A percentile compares a stretch with the other conserved stretches of the same genome.
Evolutionary conservation across 2,329 filamentous ascomycete species (phyloP).

Genomic region (Neopestalotiopsis rosae): DNA sequence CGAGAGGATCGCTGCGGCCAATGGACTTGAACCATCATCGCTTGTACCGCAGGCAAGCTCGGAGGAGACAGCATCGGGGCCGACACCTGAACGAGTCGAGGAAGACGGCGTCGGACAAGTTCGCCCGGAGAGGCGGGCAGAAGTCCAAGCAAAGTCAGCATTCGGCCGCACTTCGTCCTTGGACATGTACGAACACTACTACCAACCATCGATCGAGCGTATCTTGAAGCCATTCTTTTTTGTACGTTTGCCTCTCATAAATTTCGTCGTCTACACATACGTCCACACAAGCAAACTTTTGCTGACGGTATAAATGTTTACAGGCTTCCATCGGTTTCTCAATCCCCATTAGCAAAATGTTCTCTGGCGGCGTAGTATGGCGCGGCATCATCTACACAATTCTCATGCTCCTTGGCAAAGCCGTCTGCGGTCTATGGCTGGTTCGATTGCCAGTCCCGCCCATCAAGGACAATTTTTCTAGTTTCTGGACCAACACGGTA

Average conservation of each 20-base stretch:
- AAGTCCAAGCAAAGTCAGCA: neutral
- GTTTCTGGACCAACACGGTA: conserved; percentile 16
- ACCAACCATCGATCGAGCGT: conserved; percentile 43
- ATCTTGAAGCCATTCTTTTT: conserved; percentile 78
- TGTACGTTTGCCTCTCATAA: conserved; percentile 44
- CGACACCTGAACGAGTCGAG: neutral
- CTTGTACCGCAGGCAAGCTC: neutral
- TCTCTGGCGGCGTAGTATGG: conserved; percentile 69
- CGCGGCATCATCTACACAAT: conserved; percentile 73
- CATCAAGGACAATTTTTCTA: conserved; percentile 12
- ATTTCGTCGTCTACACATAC: neutral
- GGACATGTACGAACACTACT: conserved; percentile 40
- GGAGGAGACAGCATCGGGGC: neutral
- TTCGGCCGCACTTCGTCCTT: neutral
- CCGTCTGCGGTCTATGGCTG: conserved; percentile 65
- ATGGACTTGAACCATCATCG: neutral
- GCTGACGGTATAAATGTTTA: conserved; percentile 5
- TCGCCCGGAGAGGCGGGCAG: neutral
- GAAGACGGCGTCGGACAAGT: neutral
- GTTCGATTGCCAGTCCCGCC: conserved; percentile 40
- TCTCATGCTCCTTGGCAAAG: conserved; percentile 71
- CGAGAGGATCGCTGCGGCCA: neutral
- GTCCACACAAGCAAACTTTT: neutral
- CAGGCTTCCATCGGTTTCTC: conserved; percentile 74
- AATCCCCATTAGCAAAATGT: conserved; percentile 76